Evolutionary conservation across 208 protist species (phyloP).

Genomic region (Trypanosoma conorhini): DNA sequence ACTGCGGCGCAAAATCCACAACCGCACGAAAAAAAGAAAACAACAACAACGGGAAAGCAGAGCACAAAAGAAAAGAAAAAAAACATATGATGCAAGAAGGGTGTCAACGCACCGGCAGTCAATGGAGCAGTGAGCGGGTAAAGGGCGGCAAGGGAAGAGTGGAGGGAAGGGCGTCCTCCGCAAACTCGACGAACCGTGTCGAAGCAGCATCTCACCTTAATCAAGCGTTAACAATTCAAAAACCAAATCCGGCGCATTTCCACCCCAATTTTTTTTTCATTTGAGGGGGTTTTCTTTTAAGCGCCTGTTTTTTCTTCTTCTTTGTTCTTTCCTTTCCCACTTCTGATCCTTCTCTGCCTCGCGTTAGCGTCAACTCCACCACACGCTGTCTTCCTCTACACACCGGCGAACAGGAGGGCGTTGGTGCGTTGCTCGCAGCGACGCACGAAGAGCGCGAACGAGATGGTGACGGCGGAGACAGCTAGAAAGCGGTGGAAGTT

Average conservation of each 20-base stretch:
- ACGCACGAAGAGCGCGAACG: constrained; percentile 53
- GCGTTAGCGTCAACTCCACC: background rate
- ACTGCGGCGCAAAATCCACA: background rate
- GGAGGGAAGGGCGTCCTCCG: background rate
- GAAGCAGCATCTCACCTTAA: background rate
- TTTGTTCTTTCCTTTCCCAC: background rate
- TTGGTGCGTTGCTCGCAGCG: constrained; percentile 71
- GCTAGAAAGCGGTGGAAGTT: constrained; percentile 73
- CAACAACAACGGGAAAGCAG: background rate
- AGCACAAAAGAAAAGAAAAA: constrained; percentile 11
- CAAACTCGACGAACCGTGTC: background rate
- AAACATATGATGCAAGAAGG: background rate
- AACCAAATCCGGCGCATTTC: background rate
- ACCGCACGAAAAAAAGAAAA: background rate
- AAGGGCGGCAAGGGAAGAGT: too few relatives aligned
- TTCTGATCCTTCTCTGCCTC: background rate
- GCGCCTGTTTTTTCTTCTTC: background rate
- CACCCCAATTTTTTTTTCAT: background rate
- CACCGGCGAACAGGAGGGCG: constrained; percentile 41
- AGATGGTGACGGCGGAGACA: constrained; percentile 45
- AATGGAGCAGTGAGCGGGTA: too few relatives aligned
- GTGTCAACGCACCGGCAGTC: too few relatives aligned
- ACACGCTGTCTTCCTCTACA: constrained; percentile 34
- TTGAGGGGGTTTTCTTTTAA: background rate
- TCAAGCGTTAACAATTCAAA: background rate